Conservation (phyloP, 202 grass and related monocot species). For the Zizania palustris region DNA sequence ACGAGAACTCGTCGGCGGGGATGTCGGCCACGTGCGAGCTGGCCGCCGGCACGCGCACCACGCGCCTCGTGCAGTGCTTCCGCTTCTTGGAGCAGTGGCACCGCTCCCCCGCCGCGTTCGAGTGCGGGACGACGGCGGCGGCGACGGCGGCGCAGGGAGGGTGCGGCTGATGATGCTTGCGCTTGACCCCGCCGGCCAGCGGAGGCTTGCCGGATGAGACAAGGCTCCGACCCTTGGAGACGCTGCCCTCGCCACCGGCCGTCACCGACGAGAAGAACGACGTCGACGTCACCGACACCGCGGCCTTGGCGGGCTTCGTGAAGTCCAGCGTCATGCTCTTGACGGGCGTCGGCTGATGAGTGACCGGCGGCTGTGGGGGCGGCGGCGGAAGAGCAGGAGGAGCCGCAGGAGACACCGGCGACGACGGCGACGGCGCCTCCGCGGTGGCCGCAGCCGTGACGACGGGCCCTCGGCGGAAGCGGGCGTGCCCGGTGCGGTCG, state of each 20-base stretch:
- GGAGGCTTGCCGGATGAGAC: conserved; percentile 72
- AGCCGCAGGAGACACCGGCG: neutral
- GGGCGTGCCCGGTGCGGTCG: conserved; percentile 78
- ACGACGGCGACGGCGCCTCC: neutral
- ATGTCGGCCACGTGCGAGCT: conserved; percentile 60
- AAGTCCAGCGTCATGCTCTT: conserved; percentile 67
- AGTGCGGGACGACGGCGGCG: conserved; percentile 13
- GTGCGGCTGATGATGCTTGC: conserved; percentile 49
- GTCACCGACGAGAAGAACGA: conserved; percentile 76
- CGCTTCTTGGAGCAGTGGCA: conserved; percentile 88
- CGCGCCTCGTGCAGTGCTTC: conserved; percentile 41
- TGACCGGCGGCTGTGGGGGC: neutral
- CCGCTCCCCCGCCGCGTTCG: neutral
- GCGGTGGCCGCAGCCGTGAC: neutral
- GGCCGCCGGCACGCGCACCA: conserved; percentile 59
- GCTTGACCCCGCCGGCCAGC: conserved; percentile 46
- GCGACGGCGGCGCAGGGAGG: conserved; percentile 1
- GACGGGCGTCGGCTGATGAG: neutral
- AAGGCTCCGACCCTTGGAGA: conserved; percentile 55
- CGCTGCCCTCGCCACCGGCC: conserved; percentile 65
- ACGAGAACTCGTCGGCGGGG: conserved; percentile 71
- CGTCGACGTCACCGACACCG: conserved; percentile 46
- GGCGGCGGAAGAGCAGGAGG: neutral
- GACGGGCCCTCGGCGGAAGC: conserved; percentile 49
- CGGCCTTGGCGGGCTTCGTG: conserved; percentile 44